Percentiles rank a stretch among this genome's conserved stretches.
phyloP scores from a whole-genome alignment of 352 stramenopile genomes.

The Globisporangium rhizosaccharum region DNA sequence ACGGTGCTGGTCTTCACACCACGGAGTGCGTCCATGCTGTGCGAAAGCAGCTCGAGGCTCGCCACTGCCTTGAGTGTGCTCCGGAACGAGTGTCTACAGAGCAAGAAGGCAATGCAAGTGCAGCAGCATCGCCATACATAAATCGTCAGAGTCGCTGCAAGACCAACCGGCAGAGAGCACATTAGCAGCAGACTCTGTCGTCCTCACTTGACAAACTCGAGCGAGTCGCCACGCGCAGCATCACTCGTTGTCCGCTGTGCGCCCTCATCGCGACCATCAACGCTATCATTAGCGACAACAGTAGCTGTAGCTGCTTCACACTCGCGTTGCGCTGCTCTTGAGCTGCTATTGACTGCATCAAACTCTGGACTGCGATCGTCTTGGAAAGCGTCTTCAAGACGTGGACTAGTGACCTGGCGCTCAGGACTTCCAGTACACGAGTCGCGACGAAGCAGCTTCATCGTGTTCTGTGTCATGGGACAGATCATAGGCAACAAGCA shows the following conservation, averaged over 20 bases:
- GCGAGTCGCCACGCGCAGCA: slow-evolving; percentile 9
- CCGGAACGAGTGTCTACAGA: slow-evolving; percentile 26
- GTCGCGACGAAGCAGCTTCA: slow-evolving; percentile 20
- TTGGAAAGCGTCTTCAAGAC: neutral
- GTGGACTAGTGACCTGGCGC: neutral
- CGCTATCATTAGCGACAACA: too few species aligned
- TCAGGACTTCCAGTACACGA: slow-evolving; percentile 15
- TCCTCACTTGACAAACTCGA: slow-evolving; percentile 28
- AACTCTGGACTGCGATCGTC: neutral
- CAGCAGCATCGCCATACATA: too few species aligned
- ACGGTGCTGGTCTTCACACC: neutral
- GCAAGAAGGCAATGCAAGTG: neutral
- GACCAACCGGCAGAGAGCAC: neutral
- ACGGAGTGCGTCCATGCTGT: neutral
- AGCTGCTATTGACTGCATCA: too few species aligned
- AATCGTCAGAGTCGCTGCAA: neutral
- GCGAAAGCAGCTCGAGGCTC: slow-evolving; percentile 1
- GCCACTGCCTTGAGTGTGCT: slow-evolving; percentile 18
- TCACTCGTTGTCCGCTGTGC: neutral
- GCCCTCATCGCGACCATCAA: too few species aligned
- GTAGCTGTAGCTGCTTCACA: too few species aligned
- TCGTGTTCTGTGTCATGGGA: slow-evolving; percentile 22
- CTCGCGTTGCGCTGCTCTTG: too few species aligned
- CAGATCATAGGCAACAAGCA: neutral
- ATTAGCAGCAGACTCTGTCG: neutral